phyloP scores from a whole-genome alignment of 352 stramenopile species.

The Phytophthora pluvialis region DNA sequence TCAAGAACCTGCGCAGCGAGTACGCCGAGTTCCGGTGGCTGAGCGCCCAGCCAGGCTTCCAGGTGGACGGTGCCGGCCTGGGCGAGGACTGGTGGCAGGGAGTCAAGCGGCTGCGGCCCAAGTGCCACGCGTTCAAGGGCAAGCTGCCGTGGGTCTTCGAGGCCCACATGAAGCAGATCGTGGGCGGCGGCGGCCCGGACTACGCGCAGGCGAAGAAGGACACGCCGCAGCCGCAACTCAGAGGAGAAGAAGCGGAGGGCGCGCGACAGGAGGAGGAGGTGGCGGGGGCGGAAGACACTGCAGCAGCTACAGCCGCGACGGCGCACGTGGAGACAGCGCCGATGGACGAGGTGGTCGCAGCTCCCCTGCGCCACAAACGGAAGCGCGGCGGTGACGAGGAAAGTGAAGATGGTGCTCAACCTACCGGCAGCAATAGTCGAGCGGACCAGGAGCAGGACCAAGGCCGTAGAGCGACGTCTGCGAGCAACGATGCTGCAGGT shows the following conservation, averaged over 20 bases:
- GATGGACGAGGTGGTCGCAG: background rate
- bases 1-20: conserved; percentile 70
- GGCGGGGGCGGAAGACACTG: background rate
- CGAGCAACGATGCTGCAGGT: conserved; percentile 4
- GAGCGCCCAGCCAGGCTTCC: conserved; percentile 50
- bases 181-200: conserved; percentile 30
- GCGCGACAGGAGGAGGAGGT: background rate
- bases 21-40: conserved; percentile 62
- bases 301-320: background rate
- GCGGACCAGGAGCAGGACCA: background rate
- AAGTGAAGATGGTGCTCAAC: background rate
- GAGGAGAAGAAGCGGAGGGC: background rate
- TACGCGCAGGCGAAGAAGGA: background rate
- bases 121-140: conserved; percentile 61
- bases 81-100: conserved; percentile 55
- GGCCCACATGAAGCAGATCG: conserved; percentile 52
- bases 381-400: conserved; percentile 12
- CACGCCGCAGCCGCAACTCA: background rate
- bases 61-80: conserved; percentile 38
- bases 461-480: conserved; percentile 14
- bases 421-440: background rate
- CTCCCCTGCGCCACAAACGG: conserved; percentile 12
- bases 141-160: conserved; percentile 62
- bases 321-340: background rate
- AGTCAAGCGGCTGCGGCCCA: conserved; percentile 51